Percentiles rank a stretch among this genome's conserved stretches.
phyloP scores from a whole-genome alignment of 495 filamentous ascomycete genomes.

The Extremus antarcticus region DNA sequence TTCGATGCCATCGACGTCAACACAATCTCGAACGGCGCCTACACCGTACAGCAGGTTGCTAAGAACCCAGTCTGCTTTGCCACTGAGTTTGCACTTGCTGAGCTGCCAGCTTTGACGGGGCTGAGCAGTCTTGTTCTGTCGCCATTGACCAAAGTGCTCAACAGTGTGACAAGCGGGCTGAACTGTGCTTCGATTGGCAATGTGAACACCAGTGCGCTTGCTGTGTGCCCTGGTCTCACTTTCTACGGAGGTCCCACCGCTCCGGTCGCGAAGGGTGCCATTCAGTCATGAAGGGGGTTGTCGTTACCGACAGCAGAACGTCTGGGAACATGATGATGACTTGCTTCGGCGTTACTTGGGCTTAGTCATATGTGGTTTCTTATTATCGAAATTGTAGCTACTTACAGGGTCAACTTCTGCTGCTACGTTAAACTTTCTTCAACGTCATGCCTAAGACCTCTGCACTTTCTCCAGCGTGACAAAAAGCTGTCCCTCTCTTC shows the following conservation, averaged over 20 bases:
- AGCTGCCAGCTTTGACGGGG: slow-evolving; percentile 9
- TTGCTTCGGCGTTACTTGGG: too few relatives aligned
- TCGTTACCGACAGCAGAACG: too few relatives aligned
- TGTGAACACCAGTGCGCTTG: slow-evolving; percentile 12
- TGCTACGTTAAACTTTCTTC: too few relatives aligned
- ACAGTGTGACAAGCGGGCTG: neutral
- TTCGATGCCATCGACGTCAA: slow-evolving; percentile 43
- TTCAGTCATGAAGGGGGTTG: slow-evolving; percentile 2
- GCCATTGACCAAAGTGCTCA: slow-evolving; percentile 3
- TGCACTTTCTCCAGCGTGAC: too few relatives aligned
- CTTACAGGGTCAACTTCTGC: too few relatives aligned
- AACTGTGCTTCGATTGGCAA: slow-evolving; percentile 13
- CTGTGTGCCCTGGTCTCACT: slow-evolving; percentile 17
- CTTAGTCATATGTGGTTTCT: too few relatives aligned
- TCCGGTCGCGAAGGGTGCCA: neutral
- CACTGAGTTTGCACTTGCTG: slow-evolving; percentile 8
- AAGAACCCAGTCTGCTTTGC: slow-evolving; percentile 25
- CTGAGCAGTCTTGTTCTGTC: neutral
- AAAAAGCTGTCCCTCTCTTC: too few relatives aligned
- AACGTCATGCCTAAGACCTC: too few relatives aligned
- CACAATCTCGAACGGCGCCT: slow-evolving; percentile 35
- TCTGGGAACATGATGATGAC: too few relatives aligned
- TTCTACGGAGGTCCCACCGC: slow-evolving; percentile 13
- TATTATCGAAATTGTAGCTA: too few relatives aligned
- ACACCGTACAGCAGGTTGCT: slow-evolving; percentile 20